Percentiles rank a stretch among this genome's conserved stretches.
Conservation (phyloP, 768 basidiomycete genomes). For the Tulasnella sp. region DNA sequence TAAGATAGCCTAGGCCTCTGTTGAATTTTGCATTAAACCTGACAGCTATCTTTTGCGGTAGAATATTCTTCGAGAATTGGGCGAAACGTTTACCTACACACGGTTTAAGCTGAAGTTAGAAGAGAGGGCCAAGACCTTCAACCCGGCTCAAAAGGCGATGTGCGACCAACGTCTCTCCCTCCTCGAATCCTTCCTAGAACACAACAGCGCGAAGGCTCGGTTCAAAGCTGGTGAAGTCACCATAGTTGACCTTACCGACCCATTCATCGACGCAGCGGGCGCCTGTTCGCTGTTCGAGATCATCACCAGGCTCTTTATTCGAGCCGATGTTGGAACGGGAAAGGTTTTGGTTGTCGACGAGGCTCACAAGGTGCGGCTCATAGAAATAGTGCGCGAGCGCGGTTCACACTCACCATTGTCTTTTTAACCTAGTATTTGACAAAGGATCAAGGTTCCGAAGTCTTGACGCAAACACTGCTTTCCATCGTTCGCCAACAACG, state of each 20-base stretch:
- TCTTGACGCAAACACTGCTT: conserved; percentile 19
- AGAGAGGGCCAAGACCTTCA: conserved; percentile 8
- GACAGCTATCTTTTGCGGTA: background rate
- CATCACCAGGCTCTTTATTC: conserved; percentile 57
- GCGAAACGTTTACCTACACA: conserved; percentile 27
- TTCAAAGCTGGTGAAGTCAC: conserved; percentile 60
- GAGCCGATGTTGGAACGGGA: conserved; percentile 14
- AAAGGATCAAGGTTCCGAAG: conserved; percentile 37
- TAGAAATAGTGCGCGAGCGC: background rate
- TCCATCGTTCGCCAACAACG: conserved; percentile 26
- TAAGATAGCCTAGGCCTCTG: conserved; percentile 38
- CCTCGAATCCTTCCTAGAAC: conserved; percentile 24
- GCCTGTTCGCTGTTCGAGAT: conserved; percentile 73
- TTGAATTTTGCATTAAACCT: background rate
- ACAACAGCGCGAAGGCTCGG: conserved; percentile 38
- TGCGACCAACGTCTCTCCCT: conserved; percentile 23
- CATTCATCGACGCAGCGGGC: conserved; percentile 57
- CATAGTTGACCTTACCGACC: conserved; percentile 68
- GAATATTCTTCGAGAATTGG: conserved; percentile 25
- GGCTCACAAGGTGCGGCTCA: conserved; percentile 42
- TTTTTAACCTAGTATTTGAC: conserved; percentile 20
- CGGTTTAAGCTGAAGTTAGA: conserved; percentile 12
- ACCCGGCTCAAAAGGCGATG: conserved; percentile 20
- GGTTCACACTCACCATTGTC: background rate
- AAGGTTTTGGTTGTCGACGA: conserved; percentile 28